Conservation (phyloP, 2,329 filamentous ascomycete species). For the Neonectria magnoliae region DNA sequence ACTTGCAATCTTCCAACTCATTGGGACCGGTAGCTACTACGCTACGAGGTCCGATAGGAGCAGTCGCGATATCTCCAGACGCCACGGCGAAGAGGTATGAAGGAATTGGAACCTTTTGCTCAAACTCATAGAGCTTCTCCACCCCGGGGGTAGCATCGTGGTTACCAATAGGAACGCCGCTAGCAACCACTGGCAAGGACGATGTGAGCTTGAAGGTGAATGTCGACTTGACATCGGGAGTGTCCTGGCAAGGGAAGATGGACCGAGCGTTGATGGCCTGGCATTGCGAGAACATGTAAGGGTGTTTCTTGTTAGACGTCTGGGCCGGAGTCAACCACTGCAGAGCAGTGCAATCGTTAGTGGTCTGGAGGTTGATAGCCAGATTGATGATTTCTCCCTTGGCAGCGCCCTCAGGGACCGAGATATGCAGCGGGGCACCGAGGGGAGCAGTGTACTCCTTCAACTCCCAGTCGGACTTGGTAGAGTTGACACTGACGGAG, state of each 20-base stretch:
- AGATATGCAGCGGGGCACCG: slow-evolving; percentile 75
- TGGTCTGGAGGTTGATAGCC: slow-evolving; percentile 80
- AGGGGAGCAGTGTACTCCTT: slow-evolving; percentile 77
- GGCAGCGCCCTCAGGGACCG: slow-evolving; percentile 63
- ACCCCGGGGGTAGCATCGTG: slow-evolving; percentile 56
- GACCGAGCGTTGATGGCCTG: slow-evolving; percentile 96
- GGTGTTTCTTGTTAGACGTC: slow-evolving; percentile 94
- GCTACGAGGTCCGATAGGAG: slow-evolving; percentile 87
- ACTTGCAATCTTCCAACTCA: slow-evolving; percentile 83
- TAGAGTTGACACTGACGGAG: slow-evolving; percentile 74
- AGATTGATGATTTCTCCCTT: slow-evolving; percentile 65
- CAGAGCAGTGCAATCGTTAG: slow-evolving; percentile 86
- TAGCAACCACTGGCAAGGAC: slow-evolving; percentile 88
- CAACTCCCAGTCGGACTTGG: slow-evolving; percentile 73
- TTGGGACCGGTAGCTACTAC: slow-evolving; percentile 89
- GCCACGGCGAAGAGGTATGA: slow-evolving; percentile 96
- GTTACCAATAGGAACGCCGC: slow-evolving; percentile 71
- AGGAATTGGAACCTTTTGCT: slow-evolving; percentile 92
- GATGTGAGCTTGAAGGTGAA: slow-evolving; percentile 90
- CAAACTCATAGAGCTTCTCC: slow-evolving; percentile 80
- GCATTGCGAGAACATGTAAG: slow-evolving; percentile 98
- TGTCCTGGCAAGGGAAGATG: slow-evolving; percentile 96
- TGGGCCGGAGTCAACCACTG: slow-evolving; percentile 96
- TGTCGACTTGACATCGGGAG: slow-evolving; percentile 96
- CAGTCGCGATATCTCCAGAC: slow-evolving; percentile 83